These are phyloP conservation scores for Blastocystis sp. DNA, from an alignment of 352 stramenopile genomes.

Conservation along the genomic window DNA sequence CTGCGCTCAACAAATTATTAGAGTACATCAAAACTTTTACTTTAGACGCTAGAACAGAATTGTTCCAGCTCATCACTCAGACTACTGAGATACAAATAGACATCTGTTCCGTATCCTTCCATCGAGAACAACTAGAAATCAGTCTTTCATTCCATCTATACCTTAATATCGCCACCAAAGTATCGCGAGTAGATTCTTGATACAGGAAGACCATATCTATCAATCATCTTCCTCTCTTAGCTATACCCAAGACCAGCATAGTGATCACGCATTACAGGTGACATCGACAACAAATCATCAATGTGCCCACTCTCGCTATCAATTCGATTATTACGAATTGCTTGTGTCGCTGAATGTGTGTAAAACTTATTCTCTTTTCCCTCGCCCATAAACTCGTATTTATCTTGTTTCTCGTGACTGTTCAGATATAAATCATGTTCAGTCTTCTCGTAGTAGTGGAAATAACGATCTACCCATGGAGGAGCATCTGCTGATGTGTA, in stretches of 20 bases:
- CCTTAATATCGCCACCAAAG: conserved; percentile 81
- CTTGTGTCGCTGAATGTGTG: conserved; percentile 56
- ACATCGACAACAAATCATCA: conserved; percentile 48
- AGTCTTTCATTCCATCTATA: conserved; percentile 66
- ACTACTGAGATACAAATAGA: conserved; percentile 80
- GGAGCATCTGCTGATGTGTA: conserved; percentile 75
- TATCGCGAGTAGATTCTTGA: conserved; percentile 81
- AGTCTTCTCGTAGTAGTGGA: conserved; percentile 58
- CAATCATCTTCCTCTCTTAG: conserved; percentile 52
- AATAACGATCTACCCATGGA: conserved; percentile 40
- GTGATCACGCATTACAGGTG: conserved; percentile 59
- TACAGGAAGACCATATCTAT: conserved; percentile 80
- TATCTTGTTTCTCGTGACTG: conserved; percentile 24
- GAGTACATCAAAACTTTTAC: background rate
- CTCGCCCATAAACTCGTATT: conserved; percentile 58
- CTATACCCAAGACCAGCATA: conserved; percentile 47
- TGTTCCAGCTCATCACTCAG: conserved; percentile 78
- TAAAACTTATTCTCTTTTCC: conserved; percentile 60
- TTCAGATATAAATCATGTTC: conserved; percentile 59
- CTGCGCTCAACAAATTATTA: conserved; percentile 11
- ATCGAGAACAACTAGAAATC: conserved; percentile 71
- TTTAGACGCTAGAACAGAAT: conserved; percentile 65
- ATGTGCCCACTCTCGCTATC: conserved; percentile 52
- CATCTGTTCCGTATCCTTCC: conserved; percentile 83
- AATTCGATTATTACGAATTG: conserved; percentile 51